These are phyloP conservation scores for Sugiyamaella neomexicana DNA, from an alignment of 1,139 yeast species.

Conservation along the genomic window DNA sequence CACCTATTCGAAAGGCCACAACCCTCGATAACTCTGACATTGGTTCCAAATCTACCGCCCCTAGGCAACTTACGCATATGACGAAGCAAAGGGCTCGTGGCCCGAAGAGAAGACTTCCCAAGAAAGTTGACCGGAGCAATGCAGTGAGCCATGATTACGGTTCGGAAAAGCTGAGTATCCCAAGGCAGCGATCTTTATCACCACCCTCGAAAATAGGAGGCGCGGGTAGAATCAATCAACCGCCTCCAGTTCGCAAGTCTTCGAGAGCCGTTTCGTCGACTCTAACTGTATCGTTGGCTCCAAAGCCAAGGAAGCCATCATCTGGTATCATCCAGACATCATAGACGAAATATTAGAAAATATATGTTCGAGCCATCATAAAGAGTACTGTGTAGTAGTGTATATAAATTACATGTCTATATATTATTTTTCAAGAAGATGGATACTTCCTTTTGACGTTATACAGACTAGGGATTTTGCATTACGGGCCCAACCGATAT, in stretches of 20 bases:
- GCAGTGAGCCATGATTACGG: slow-evolving; percentile 22
- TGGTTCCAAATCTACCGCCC: slow-evolving; percentile 17
- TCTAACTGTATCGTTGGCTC: slow-evolving; percentile 21
- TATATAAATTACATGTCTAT: slow-evolving; percentile 7
- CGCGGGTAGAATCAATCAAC: slow-evolving; percentile 17
- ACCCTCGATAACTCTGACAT: slow-evolving; percentile 37
- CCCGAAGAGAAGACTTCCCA: slow-evolving; percentile 72
- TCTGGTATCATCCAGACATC: slow-evolving; percentile 20
- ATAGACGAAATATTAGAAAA: slow-evolving; percentile 1
- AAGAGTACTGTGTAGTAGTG: not conserved
- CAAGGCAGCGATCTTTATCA: slow-evolving; percentile 22
- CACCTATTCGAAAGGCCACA: slow-evolving; percentile 32
- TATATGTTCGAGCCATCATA: slow-evolving; percentile 2
- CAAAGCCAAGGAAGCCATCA: slow-evolving; percentile 26
- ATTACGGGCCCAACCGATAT: slow-evolving; percentile 28
- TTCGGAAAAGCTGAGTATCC: slow-evolving; percentile 14
- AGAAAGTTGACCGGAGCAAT: slow-evolving; percentile 33
- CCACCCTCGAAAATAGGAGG: slow-evolving; percentile 7
- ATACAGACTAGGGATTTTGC: slow-evolving; percentile 26
- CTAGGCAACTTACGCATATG: slow-evolving; percentile 50
- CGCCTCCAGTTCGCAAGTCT: slow-evolving; percentile 34
- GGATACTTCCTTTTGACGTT: slow-evolving; percentile 29
- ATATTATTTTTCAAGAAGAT: slow-evolving; percentile 20
- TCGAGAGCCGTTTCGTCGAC: slow-evolving; percentile 27
- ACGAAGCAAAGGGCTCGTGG: slow-evolving; percentile 69